Base-by-base conservation (phyloP, 2,329 filamentous ascomycete genomes). In the Cladosporium oxysporum region DNA sequence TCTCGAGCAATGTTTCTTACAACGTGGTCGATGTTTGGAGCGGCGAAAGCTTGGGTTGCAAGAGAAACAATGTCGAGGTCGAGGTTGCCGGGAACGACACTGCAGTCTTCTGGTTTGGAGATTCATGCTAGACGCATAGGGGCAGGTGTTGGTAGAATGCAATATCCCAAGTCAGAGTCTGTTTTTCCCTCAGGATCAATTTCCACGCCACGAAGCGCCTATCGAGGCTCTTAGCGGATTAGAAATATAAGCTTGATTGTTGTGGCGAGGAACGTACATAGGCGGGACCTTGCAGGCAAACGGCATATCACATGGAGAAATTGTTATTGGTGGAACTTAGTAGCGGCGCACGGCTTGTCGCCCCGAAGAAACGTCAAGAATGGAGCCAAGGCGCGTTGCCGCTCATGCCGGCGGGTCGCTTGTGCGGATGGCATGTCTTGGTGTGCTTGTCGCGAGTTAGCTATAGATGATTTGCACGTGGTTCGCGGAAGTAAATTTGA, bases 11-110 rank as follows among this genome's bases (percentile, higher is more conserved):
- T 2, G 72, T 67, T 29, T 70, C 69, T 8, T 83, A 82, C 61
- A 69, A 75, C 2, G 79, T 83, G 1, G 77, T 76, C 3, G 78
- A 85, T 72, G 79, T 82, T 67, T 85, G 83, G 82, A 81, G 76
- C 1, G 81, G 79, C 3, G 69, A 79, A 67, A 74, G 76, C 50
- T 58, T 83, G 16, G 71, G 69, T 7, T 72, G 66, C 58, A 62
- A 62, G 61, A 47, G 55, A 14, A 44, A 62, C 21, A 66, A 64
- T 21, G 52, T 68, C 7, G 33, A 58, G 18, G 62, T 61, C 21
- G 53, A 49, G 16, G 53, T 69, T 79, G 81, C 47, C 18, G 57
- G 63, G n/a, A 62, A 71, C 55, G 69, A 70, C 66, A 70, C 68
- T 5, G 69, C 69, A 6, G 69, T 67, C 23, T 64, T 68, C 21